Evolutionary conservation across 257 asterid species (phyloP), one percentile per base, ranked within the genome.

Genomic region (Nicotiana tomentosiformis): DNA sequence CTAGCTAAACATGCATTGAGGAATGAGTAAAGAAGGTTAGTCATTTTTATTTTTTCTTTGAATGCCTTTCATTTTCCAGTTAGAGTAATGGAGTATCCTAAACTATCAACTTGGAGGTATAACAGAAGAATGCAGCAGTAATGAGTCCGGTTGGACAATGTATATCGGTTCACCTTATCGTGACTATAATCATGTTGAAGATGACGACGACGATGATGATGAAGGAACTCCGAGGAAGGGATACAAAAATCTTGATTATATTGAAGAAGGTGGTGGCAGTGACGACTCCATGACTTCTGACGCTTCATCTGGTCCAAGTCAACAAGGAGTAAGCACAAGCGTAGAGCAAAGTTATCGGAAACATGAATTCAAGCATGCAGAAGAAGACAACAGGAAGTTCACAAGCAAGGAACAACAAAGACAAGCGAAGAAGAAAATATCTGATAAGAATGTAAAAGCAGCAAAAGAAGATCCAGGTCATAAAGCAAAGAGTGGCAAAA

Each of bases 221-320:
- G 87, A 81, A 12, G 66, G 69, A 80, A 66, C 18, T 81, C 66
- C 84, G 82, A 81, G 89, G 56, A 83, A 57, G 56, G 85, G 55
- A 18, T 57, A 77, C 81, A 62, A 62, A 81, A 83, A 69, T 29
- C 61, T 3, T 18, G 56, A 64, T 49, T 26, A 77, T 7, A 77
- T 83, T 3, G 86, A 32, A 57, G 89, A 88, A 74, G 90, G 89
- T 11, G 88, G 79, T 4, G 91, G 89, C 35, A 95, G 97, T 53
- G 98, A 94, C 77, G 98, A 95, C 57, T 93, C 98, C 5, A 92
- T 94, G 99, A 95, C 97, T 70, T 95, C 99, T 10, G 99, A 93
- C 87, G 99, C 99, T 30, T 92, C 97, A 39, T 93, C 98, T 10
- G 98, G 97, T 66, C 98, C 98, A 16, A 90, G 93, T 51, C 88